These are phyloP conservation scores for Tolypocladium sp. DNA, from an alignment of 2,329 filamentous ascomycete genomes.

Conservation along the genomic window DNA sequence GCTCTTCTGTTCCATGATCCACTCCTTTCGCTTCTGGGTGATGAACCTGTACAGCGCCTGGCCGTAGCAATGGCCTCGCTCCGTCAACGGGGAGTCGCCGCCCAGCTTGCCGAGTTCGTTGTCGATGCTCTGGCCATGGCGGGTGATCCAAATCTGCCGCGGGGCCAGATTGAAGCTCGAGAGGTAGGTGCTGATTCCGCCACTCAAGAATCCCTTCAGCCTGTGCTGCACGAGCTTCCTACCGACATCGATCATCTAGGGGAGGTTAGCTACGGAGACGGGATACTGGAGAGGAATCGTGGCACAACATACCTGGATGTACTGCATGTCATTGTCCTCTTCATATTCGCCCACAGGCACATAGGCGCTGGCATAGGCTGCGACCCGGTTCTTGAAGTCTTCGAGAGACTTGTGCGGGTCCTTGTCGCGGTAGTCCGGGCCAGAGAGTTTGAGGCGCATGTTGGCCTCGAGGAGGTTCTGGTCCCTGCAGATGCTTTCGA, in stretches of 20 bases:
- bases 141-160: slow-evolving; percentile 94
- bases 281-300: not conserved
- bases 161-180: slow-evolving; percentile 95
- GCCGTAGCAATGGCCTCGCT: slow-evolving; percentile 72
- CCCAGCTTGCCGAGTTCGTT: slow-evolving; percentile 84
- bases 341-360: slow-evolving; percentile 85
- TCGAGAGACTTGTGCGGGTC: slow-evolving; percentile 75
- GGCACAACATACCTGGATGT: slow-evolving; percentile 57
- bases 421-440: slow-evolving; percentile 91
- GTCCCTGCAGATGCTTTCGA: slow-evolving; percentile 90
- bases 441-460: slow-evolving; percentile 92
- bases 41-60: slow-evolving; percentile 76
- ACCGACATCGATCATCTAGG: slow-evolving; percentile 87
- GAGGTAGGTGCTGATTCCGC: slow-evolving; percentile 87
- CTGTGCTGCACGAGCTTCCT: slow-evolving; percentile 88
- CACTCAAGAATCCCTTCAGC: slow-evolving; percentile 83
- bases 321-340: slow-evolving; percentile 83
- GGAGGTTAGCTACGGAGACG: slow-evolving; percentile 13
- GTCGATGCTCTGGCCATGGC: slow-evolving; percentile 85
- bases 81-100: slow-evolving; percentile 77
- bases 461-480: slow-evolving; percentile 81
- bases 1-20: slow-evolving; percentile 74
- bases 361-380: slow-evolving; percentile 90
- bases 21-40: slow-evolving; percentile 67
- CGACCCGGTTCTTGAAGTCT: slow-evolving; percentile 89